A percentile compares a stretch with the other conserved stretches of the same genome.
These are phyloP conservation scores for Trametes cubensis DNA, from an alignment of 768 basidiomycete species.

Conservation along the genomic window DNA sequence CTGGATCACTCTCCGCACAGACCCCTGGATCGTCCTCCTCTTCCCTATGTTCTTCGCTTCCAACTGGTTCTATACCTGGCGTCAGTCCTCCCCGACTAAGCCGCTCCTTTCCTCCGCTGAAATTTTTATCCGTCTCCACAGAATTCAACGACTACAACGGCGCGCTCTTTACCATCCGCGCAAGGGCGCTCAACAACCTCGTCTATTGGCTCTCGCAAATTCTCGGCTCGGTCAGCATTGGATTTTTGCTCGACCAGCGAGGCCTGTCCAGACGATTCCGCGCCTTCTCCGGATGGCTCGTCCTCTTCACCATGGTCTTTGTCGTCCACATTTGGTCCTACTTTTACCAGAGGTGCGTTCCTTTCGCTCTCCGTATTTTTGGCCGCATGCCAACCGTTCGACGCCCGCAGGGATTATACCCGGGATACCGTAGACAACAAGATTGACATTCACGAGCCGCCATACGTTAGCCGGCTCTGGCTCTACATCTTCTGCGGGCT, in stretches of 20 bases:
- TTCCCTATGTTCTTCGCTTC: constrained; percentile 88
- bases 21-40: constrained; percentile 71
- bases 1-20: constrained; percentile 65
- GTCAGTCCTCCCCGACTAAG: constrained; percentile 42
- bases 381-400: background rate
- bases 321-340: constrained; percentile 76
- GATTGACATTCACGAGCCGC: constrained; percentile 61
- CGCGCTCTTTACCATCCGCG: constrained; percentile 79
- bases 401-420: constrained; percentile 47
- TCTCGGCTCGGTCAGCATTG: constrained; percentile 71
- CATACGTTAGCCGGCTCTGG: constrained; percentile 57
- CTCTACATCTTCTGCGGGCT: constrained; percentile 75
- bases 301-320: constrained; percentile 67
- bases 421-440: constrained; percentile 48
- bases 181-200: constrained; percentile 74
- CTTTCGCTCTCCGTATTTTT: background rate
- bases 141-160: constrained; percentile 82
- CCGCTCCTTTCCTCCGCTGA: constrained; percentile 11
- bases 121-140: constrained; percentile 31
- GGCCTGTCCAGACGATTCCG: constrained; percentile 63
- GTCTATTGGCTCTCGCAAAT: constrained; percentile 84
- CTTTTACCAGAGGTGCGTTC: constrained; percentile 38
- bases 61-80: constrained; percentile 89
- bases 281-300: constrained; percentile 68
- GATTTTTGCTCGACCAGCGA: constrained; percentile 64